Base-by-base conservation (phyloP, 177 flowering plant genomes). In the Vitis hybrid region DNA sequence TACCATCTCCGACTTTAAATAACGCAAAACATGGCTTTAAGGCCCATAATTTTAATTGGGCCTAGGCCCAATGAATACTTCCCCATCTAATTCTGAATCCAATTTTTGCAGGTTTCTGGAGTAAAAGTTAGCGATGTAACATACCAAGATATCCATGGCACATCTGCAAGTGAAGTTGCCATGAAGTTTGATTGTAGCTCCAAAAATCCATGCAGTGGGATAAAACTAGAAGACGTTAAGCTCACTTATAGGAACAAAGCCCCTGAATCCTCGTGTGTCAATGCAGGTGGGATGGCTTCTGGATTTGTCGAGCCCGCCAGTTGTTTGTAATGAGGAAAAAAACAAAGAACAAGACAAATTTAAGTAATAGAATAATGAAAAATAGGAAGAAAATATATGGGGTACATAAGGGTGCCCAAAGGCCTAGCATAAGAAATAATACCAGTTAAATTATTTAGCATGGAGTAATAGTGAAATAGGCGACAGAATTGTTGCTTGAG, bases 151-250 rank as follows among this genome's bases (percentile, higher is more conserved):
- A 82, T 89, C 10, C 81, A 71, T 7, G 93, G 90, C 29, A 81
- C 88, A 3, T 89, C 93, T 0, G 86, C 86, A 12, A 80, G 87
- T 1, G 66, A 75, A 70, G 83, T 89, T 0, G 93, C 86, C 0
- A 74, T 89, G 52, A 84, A 76, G 49, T 78, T 89, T 1, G 85
- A 81, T 31, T 89, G 90, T 69, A 89, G 90, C 51, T 19, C 74
- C 14, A 72, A 69, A 64, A 62, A 72, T 55, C 93, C 89, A 2
- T 89, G 93, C 78, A 74, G 60, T 8, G 75, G 77, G 10, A 84
- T 89, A 12, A 68, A 59, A 49, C 11, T 89, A 67, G 55, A 83
- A n/a, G 71, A 85, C 33, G 86, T 89, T 13, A 78, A 82, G 76
- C 88, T 89, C 18, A 85, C 75, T 20, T 84, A 83, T 69, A 55